Evolutionary conservation across 2,329 filamentous ascomycete genomes (phyloP).

Genomic region (Coniella vitis): DNA sequence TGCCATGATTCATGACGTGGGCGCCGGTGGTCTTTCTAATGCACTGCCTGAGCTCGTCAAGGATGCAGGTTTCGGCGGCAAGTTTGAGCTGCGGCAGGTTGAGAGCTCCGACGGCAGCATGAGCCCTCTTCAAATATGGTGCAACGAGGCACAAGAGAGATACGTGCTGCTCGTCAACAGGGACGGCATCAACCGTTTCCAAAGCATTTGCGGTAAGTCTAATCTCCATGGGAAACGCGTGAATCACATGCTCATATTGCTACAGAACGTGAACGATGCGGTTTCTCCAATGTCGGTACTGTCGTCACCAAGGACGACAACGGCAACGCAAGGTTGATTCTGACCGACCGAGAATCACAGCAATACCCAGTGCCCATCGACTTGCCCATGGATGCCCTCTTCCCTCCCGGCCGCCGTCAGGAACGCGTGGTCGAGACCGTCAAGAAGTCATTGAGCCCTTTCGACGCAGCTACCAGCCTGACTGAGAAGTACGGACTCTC

Average conservation of each 20-base stretch:
- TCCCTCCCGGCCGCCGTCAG: constrained; percentile 81
- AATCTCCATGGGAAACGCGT: background rate
- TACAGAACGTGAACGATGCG: constrained; percentile 74
- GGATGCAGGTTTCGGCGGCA: constrained; percentile 84
- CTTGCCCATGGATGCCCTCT: constrained; percentile 79
- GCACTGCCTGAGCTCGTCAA: constrained; percentile 86
- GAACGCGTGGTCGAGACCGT: constrained; percentile 66
- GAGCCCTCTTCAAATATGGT: constrained; percentile 97
- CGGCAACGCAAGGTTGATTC: constrained; percentile 65
- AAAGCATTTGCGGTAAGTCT: constrained; percentile 51
- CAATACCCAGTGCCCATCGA: constrained; percentile 74
- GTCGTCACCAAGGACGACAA: constrained; percentile 56
- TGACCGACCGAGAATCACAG: constrained; percentile 73
- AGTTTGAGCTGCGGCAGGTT: constrained; percentile 89
- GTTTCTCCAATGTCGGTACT: constrained; percentile 83
- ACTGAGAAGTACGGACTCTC: constrained; percentile 50
- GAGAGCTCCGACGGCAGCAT: constrained; percentile 86
- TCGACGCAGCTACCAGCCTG: constrained; percentile 63
- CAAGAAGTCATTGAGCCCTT: constrained; percentile 59
- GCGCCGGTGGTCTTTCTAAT: constrained; percentile 71
- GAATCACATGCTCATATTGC: background rate
- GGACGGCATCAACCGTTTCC: constrained; percentile 71
- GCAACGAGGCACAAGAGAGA: constrained; percentile 92
- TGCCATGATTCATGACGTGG: constrained; percentile 95
- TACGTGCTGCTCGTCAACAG: constrained; percentile 87